phyloP scores from a whole-genome alignment of 2,329 filamentous ascomycete genomes.

The Fusarium sp. region DNA sequence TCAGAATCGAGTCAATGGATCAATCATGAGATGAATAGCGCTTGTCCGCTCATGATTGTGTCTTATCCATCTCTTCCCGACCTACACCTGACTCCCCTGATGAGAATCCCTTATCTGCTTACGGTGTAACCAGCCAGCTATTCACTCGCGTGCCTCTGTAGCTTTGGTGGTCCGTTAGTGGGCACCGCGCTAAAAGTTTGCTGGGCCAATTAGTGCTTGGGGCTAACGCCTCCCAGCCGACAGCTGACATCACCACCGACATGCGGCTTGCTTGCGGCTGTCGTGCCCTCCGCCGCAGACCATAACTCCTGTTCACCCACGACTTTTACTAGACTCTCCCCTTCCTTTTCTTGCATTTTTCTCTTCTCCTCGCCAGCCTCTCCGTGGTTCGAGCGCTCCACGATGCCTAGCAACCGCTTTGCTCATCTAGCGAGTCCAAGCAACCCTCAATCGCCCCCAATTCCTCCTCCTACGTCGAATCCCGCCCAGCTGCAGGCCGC shows the following conservation, averaged over 20 bases:
- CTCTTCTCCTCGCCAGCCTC: slow-evolving; percentile 8
- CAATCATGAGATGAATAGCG: too few relatives aligned
- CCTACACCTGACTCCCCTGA: too few relatives aligned
- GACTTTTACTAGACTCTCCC: slow-evolving; percentile 6
- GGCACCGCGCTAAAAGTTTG: slow-evolving; percentile 20
- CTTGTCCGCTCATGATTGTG: too few relatives aligned
- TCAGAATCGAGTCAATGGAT: too few relatives aligned
- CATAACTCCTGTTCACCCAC: slow-evolving; percentile 7
- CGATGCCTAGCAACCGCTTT: slow-evolving; percentile 55
- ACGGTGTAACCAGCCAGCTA: too few relatives aligned
- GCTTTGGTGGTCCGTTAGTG: slow-evolving; percentile 15
- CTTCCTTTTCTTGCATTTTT: slow-evolving; percentile 11
- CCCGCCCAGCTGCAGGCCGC: slow-evolving; percentile 26
- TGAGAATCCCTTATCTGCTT: too few relatives aligned
- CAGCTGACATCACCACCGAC: slow-evolving; percentile 50
- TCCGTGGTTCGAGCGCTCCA: slow-evolving; percentile 18
- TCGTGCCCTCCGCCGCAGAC: slow-evolving; percentile 1
- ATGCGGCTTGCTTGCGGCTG: slow-evolving; percentile 3
- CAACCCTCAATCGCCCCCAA: slow-evolving; percentile 27
- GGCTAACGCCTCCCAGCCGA: slow-evolving; percentile 1
- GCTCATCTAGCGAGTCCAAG: slow-evolving; percentile 42
- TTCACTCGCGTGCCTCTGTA: background rate
- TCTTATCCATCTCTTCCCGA: too few relatives aligned
- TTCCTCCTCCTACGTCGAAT: slow-evolving; percentile 19
- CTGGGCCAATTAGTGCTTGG: slow-evolving; percentile 10